These are phyloP conservation scores for Arabis hirsuta DNA, from an alignment of 345 rosid species.

Conservation along the genomic window DNA sequence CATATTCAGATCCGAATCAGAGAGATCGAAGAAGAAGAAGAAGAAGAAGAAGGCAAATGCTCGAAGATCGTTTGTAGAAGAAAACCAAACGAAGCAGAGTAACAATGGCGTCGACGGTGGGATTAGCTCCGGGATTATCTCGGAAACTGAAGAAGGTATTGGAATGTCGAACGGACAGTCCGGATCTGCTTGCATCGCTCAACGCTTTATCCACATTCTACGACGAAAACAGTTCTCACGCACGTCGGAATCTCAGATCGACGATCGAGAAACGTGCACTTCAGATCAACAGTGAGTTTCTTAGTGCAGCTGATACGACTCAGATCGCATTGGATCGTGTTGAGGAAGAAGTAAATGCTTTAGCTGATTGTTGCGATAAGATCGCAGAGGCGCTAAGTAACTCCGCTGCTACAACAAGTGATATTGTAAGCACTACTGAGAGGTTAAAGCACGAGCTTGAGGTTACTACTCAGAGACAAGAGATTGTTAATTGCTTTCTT, in stretches of 20 bases:
- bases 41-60: slow-evolving; percentile 13
- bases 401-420: slow-evolving; percentile 86
- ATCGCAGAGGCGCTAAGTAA: slow-evolving; percentile 82
- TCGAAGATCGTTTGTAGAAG: slow-evolving; percentile 26
- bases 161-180: slow-evolving; percentile 86
- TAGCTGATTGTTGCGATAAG: slow-evolving; percentile 95
- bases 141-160: slow-evolving; percentile 93
- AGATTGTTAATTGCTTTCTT: slow-evolving; percentile 91
- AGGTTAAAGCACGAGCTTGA: slow-evolving; percentile 94
- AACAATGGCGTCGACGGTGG: slow-evolving; percentile 49
- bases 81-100: slow-evolving; percentile 5
- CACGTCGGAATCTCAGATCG: slow-evolving; percentile 96
- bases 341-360: slow-evolving; percentile 87
- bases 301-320: slow-evolving; percentile 70
- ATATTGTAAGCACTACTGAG: slow-evolving; percentile 88
- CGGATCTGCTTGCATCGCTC: slow-evolving; percentile 82
- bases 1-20: slow-evolving; percentile 31
- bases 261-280: slow-evolving; percentile 96
- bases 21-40: slow-evolving; percentile 35
- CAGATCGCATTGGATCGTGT: slow-evolving; percentile 92
- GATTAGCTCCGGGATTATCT: slow-evolving; percentile 93
- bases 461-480: slow-evolving; percentile 86
- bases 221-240: slow-evolving; percentile 77
- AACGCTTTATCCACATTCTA: slow-evolving; percentile 87
- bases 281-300: slow-evolving; percentile 77